A percentile compares a stretch with the other conserved stretches of the same genome.
phyloP scores from a whole-genome alignment of 2,329 filamentous ascomycete genomes.

The Teratosphaeriaceae sp. region DNA sequence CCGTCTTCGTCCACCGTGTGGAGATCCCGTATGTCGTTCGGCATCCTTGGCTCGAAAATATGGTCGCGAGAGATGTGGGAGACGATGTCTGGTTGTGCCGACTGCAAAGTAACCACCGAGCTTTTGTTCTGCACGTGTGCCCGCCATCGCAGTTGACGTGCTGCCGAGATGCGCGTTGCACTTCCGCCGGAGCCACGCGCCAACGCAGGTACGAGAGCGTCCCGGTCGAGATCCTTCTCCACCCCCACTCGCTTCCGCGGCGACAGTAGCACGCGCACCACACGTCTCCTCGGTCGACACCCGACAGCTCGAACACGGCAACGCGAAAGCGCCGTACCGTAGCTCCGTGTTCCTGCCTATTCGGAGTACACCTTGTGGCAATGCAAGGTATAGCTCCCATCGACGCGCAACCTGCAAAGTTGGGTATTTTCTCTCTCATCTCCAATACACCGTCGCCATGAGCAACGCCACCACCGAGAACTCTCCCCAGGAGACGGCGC shows the following conservation, averaged over 20 bases:
- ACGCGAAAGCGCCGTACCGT: too few relatives aligned
- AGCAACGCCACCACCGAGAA: not conserved
- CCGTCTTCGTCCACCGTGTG: conserved; percentile 25
- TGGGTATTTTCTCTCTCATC: not conserved
- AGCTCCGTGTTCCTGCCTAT: too few relatives aligned
- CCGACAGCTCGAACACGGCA: too few relatives aligned
- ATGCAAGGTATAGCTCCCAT: conserved; percentile 1
- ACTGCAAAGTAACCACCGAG: not conserved
- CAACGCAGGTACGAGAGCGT: not conserved
- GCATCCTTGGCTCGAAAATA: conserved; percentile 23
- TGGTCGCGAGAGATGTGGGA: too few relatives aligned
- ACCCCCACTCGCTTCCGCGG: too few relatives aligned
- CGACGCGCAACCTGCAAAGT: not conserved
- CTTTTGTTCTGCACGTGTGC: not conserved
- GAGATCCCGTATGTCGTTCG: conserved; percentile 26
- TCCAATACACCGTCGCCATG: not conserved
- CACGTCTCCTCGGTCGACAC: too few relatives aligned
- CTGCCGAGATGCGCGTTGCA: not conserved
- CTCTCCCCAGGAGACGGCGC: not conserved
- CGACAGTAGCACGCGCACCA: too few relatives aligned
- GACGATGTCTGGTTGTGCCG: too few relatives aligned
- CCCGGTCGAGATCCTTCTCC: too few relatives aligned
- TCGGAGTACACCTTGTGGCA: too few relatives aligned
- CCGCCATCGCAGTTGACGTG: not conserved
- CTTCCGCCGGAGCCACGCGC: not conserved